Evolutionary conservation across 176 grass and related monocot genomes (phyloP).

Genomic region (Stipa capillata): DNA sequence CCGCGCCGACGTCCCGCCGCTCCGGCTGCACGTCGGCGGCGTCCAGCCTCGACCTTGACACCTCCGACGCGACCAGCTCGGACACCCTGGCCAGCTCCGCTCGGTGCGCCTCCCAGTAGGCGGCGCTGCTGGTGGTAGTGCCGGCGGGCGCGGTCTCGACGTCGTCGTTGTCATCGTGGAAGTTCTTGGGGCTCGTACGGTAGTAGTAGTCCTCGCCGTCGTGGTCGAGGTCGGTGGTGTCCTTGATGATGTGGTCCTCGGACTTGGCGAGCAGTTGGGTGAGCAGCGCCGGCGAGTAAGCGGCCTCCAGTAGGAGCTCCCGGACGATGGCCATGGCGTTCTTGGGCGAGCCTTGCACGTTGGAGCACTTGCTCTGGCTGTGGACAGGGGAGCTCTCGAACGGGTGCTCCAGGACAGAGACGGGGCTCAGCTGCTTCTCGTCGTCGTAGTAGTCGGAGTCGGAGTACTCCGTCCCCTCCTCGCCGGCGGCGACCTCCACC

Average conservation of each 20-base stretch:
- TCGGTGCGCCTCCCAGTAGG: conserved; percentile 27
- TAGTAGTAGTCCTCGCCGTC: neutral
- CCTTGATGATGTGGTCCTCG: conserved; percentile 16
- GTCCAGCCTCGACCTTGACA: neutral
- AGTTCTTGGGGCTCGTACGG: neutral
- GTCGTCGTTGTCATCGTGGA: neutral
- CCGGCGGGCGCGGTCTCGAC: neutral
- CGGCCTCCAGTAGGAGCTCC: conserved; percentile 56
- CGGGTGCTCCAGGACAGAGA: conserved; percentile 73
- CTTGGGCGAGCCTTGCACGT: neutral
- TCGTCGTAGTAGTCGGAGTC: conserved; percentile 29
- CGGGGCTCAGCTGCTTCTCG: conserved; percentile 68
- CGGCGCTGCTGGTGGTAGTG: neutral
- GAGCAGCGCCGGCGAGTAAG: conserved; percentile 48
- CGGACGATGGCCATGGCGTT: conserved; percentile 50
- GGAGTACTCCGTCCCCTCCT: neutral
- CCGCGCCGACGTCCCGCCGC: conserved; percentile 12
- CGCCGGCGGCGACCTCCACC: neutral
- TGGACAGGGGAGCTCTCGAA: conserved; percentile 41
- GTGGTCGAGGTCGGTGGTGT: neutral
- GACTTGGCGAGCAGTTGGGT: conserved; percentile 25
- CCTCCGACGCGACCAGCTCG: conserved; percentile 22
- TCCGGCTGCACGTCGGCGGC: conserved; percentile 6
- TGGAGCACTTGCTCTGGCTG: conserved; percentile 23
- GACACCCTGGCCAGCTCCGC: conserved; percentile 20